Evolutionary conservation across 768 basidiomycete species (phyloP), one percentile per base, ranked within the genome.

Genomic region (Lentinula guzmanii): DNA sequence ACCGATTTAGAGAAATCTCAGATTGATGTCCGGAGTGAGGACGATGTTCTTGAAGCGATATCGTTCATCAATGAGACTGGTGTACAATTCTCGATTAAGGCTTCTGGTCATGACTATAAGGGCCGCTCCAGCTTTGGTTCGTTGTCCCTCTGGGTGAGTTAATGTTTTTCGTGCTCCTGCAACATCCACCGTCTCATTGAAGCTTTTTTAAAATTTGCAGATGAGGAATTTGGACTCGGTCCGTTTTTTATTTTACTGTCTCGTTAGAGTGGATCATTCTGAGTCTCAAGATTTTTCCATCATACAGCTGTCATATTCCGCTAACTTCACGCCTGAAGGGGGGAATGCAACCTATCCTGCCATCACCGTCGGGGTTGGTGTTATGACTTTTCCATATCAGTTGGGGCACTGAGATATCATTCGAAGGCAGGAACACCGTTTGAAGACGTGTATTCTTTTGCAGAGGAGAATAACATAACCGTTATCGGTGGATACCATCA

Each of bases 381-480:
- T 18, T 24, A 48, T 45, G 34, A 10, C 28, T 9, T 24, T 37
- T 64, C 13, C 52, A 48, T 50, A 5, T 31, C 7, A 34, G 4
- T 24, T 4, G 7, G 10, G 24, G 3, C 3, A 16, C n/a, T 34
- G 6, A 46, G 15, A 15, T 21, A 42, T 57, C 50, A 21, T 45
- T 15, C 45, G 16, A 37, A 76, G 74, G 68, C 76, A 1, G 76
- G 75, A 18, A 70, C 69, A 9, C 56, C 63, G 9, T 72, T 66
- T 33, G 65, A 70, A 42, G 66, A 73, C 24, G 63, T 72, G 1
- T 75, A 76, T 61, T 65, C 64, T 24, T 77, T 72, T 60, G 75
- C 75, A 3, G 75, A 77, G 42, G 52, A 46, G 37, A 62, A 75
- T 34, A 75, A 76, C 60, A 67, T 74, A 13, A 78, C 76, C 0